Conservation (phyloP, 2,329 filamentous ascomycete genomes). For the Colletotrichum tofieldiae region DNA sequence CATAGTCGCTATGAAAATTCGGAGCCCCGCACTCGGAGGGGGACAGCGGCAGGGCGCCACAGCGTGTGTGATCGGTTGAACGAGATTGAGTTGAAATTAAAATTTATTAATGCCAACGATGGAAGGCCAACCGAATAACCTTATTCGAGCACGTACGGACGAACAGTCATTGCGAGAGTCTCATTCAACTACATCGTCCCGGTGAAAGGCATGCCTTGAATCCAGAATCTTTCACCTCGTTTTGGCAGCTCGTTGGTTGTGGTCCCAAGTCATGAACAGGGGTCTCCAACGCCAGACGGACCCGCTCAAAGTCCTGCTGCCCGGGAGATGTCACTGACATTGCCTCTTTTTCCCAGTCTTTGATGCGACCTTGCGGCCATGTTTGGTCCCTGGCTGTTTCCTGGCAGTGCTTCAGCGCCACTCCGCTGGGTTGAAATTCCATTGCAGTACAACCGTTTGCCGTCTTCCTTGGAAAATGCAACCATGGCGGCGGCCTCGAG, state of each 20-base stretch:
- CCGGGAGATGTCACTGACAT: not conserved
- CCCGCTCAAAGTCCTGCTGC: slow-evolving; percentile 10
- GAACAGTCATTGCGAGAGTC: not conserved
- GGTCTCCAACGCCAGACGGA: not conserved
- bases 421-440: not conserved
- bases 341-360: not conserved
- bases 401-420: not conserved
- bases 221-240: not conserved
- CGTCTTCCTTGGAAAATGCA: not conserved
- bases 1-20: slow-evolving; percentile 33
- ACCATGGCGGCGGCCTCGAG: slow-evolving; percentile 4
- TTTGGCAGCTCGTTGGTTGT: not conserved
- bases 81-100: slow-evolving; percentile 8
- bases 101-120: slow-evolving; percentile 9
- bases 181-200: not conserved
- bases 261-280: not conserved
- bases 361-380: not conserved
- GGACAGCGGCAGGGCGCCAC: not conserved
- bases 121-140: slow-evolving; percentile 2
- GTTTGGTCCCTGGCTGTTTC: not conserved
- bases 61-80: not conserved
- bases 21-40: slow-evolving; percentile 40
- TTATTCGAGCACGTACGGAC: not conserved
- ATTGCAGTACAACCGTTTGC: not conserved
- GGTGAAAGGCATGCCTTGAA: not conserved